Percentiles rank a stretch among this genome's conserved stretches.
Evolutionary conservation across 2,329 filamentous ascomycete genomes (phyloP).

Genomic region (Pseudopyricularia cyperi): DNA sequence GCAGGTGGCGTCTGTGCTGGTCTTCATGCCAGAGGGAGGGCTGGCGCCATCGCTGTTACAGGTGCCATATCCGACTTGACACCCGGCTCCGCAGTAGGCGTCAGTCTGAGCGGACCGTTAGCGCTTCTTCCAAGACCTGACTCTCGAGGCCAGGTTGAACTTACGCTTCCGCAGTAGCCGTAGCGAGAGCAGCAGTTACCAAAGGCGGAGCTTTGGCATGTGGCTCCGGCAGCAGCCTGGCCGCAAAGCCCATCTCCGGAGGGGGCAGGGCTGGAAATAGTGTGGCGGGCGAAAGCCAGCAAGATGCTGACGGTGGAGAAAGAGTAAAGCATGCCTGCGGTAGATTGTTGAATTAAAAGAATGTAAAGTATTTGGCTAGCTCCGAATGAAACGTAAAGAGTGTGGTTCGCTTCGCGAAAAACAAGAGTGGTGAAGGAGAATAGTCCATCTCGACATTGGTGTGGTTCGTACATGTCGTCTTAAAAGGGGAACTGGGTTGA

Average conservation of each 20-base stretch:
- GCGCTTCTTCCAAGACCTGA: too few relatives aligned
- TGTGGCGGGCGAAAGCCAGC: neutral
- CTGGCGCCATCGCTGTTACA: neutral
- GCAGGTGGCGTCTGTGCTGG: slow-evolving; percentile 5
- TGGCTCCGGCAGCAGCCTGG: too few relatives aligned
- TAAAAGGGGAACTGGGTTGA: neutral
- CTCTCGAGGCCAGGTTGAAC: too few relatives aligned
- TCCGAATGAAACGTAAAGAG: too few relatives aligned
- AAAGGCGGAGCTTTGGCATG: too few relatives aligned
- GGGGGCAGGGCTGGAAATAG: neutral
- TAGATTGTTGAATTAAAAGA: neutral
- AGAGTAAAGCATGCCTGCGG: neutral
- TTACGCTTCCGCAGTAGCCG: too few relatives aligned
- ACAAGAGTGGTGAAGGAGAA: too few relatives aligned
- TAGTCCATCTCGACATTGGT: too few relatives aligned
- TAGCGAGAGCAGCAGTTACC: too few relatives aligned
- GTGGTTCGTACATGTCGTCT: neutral
- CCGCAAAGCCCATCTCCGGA: too few relatives aligned
- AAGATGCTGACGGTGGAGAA: neutral
- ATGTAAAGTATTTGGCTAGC: neutral
- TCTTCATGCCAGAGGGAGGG: neutral
- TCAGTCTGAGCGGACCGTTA: neutral
- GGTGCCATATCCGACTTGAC: neutral
- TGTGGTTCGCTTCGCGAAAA: neutral
- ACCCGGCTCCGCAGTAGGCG: neutral